phyloP scores from a whole-genome alignment of 2,329 filamentous ascomycete genomes.

The Ramularia collo-cygni region DNA sequence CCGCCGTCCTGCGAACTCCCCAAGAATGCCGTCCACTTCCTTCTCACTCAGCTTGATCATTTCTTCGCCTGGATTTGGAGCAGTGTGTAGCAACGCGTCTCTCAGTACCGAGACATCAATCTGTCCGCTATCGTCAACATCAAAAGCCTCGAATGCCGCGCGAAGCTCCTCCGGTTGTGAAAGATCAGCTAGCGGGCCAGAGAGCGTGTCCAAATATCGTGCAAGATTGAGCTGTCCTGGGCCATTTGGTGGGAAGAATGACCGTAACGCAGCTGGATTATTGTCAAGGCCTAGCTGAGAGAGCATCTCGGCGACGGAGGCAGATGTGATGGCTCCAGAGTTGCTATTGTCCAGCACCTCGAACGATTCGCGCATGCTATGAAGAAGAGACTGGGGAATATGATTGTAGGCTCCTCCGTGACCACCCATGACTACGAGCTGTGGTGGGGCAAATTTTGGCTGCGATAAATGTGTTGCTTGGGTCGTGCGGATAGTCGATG shows the following conservation, averaged over 20 bases:
- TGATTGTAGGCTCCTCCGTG: conserved; percentile 48
- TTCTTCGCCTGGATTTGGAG: conserved; percentile 63
- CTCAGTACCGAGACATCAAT: conserved; percentile 76
- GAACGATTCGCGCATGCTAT: conserved; percentile 85
- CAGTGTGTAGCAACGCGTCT: conserved; percentile 75
- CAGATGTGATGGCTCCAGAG: conserved; percentile 72
- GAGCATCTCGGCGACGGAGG: conserved; percentile 83
- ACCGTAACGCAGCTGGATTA: conserved; percentile 60
- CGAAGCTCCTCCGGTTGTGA: conserved; percentile 74
- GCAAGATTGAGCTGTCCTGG: conserved; percentile 71
- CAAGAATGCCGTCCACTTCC: conserved; percentile 82
- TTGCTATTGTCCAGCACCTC: conserved; percentile 87
- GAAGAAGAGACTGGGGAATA: conserved; percentile 73
- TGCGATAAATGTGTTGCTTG: conserved; percentile 13
- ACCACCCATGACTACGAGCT: conserved; percentile 12
- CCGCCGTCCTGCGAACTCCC: conserved; percentile 74
- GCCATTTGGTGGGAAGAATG: conserved; percentile 69
- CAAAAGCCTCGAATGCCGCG: conserved; percentile 89
- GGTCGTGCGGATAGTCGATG: conserved; percentile 25
- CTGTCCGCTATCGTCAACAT: conserved; percentile 91
- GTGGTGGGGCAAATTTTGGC: conserved; percentile 9
- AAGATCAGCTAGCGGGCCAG: conserved; percentile 64
- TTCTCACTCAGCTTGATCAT: conserved; percentile 52
- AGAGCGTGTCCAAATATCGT: conserved; percentile 76
- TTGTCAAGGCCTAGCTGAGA: conserved; percentile 76